Conservation (phyloP, 805 yeast species). For the Saccharomycopsis synnaedendra region DNA sequence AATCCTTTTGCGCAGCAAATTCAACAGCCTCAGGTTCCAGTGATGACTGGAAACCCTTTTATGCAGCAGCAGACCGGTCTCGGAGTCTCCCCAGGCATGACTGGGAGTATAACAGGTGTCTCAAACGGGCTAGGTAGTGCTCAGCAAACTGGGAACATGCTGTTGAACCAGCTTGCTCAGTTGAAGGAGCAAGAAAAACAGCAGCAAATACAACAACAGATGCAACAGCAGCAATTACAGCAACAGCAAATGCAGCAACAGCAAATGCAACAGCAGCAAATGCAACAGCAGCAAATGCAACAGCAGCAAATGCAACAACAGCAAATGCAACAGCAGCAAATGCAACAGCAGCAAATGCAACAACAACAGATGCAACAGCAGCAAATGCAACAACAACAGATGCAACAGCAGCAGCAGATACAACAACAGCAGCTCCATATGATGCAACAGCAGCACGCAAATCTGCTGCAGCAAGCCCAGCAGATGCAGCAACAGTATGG, state of each 20-base stretch:
- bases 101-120: no score
- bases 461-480: slow-evolving; percentile 2
- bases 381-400: slow-evolving; percentile 5
- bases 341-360: slow-evolving; percentile 2
- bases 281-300: neutral
- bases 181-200: slow-evolving; percentile 7
- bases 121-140: neutral
- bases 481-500: neutral
- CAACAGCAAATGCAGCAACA: slow-evolving; percentile 7
- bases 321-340: slow-evolving; percentile 4
- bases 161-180: slow-evolving; percentile 8
- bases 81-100: neutral
- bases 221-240: slow-evolving; percentile 6
- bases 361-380: slow-evolving; percentile 6
- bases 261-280: slow-evolving; percentile 3
- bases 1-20: slow-evolving; percentile 8
- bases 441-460: slow-evolving; percentile 1
- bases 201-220: slow-evolving; percentile 6
- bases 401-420: slow-evolving; percentile 4
- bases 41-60: neutral
- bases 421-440: slow-evolving; percentile 5
- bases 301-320: slow-evolving; percentile 4
- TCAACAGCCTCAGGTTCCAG: neutral
- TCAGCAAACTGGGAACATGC: slow-evolving; percentile 1
- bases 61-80: slow-evolving; percentile 4